Percentiles rank a stretch among this genome's conserved stretches.
These are phyloP conservation scores for Camelina laxa DNA, from an alignment of 345 rosid species.

Conservation along the genomic window DNA sequence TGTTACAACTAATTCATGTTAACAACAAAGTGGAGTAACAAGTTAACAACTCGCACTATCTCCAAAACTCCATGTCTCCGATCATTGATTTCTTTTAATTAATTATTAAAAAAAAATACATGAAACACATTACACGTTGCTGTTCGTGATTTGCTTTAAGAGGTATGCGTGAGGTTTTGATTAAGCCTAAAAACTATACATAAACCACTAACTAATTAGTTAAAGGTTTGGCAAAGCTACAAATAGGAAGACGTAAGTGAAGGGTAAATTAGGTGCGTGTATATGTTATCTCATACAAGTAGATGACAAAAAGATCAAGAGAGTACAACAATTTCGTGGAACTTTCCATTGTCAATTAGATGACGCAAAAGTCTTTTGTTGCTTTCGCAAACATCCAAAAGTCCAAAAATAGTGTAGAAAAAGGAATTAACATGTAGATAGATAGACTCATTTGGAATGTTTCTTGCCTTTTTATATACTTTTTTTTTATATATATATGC, in stretches of 20 bases:
- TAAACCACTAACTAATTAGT: background rate
- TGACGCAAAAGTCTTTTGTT: slow-evolving; percentile 30
- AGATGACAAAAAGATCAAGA: slow-evolving; percentile 28
- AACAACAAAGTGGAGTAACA: slow-evolving; percentile 26
- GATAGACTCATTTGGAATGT: slow-evolving; percentile 18
- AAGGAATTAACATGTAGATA: slow-evolving; percentile 10
- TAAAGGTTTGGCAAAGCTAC: slow-evolving; percentile 12
- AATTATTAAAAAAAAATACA: background rate
- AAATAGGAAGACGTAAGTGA: slow-evolving; percentile 12
- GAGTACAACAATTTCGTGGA: slow-evolving; percentile 30
- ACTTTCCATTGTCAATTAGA: slow-evolving; percentile 42
- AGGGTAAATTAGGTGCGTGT: slow-evolving; percentile 14
- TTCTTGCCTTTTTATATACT: slow-evolving; percentile 12
- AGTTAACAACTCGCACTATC: slow-evolving; percentile 40
- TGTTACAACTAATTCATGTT: slow-evolving; percentile 25
- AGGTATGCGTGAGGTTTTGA: background rate
- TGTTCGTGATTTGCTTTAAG: background rate
- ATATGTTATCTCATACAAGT: background rate
- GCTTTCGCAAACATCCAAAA: slow-evolving; percentile 21
- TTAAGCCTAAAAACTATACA: background rate
- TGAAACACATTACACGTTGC: background rate
- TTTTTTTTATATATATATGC: background rate
- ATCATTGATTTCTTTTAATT: background rate
- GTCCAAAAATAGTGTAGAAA: slow-evolving; percentile 34
- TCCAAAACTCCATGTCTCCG: slow-evolving; percentile 23